Percentiles rank a stretch among this genome's conserved stretches.
These are phyloP conservation scores for Beta vulgaris DNA, from an alignment of 148 eudicot genomes.

Conservation along the genomic window DNA sequence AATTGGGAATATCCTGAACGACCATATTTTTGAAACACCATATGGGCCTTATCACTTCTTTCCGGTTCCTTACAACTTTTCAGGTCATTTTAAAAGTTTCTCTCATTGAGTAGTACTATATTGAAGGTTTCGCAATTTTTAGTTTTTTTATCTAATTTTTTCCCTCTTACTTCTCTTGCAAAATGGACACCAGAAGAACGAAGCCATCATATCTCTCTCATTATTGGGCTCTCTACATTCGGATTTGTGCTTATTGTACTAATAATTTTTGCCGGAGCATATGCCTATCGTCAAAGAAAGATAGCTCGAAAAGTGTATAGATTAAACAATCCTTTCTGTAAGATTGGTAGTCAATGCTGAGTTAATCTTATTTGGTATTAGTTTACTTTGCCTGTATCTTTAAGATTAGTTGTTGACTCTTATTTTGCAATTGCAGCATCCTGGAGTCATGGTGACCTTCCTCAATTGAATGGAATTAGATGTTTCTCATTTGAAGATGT, in stretches of 20 bases:
- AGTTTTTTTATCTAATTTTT: background rate
- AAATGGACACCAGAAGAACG: constrained; percentile 18
- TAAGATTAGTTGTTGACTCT: background rate
- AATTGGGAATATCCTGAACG: constrained; percentile 48
- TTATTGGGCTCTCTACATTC: constrained; percentile 42
- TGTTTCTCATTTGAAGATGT: constrained; percentile 60
- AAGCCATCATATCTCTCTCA: constrained; percentile 34
- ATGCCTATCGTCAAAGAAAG: constrained; percentile 45
- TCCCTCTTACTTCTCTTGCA: constrained; percentile 10
- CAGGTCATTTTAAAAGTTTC: constrained; percentile 37
- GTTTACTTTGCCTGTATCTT: background rate
- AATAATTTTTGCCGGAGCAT: constrained; percentile 40
- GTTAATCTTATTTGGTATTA: background rate
- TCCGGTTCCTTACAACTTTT: constrained; percentile 43
- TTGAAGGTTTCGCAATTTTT: background rate
- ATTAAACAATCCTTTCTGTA: constrained; percentile 57
- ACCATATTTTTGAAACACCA: constrained; percentile 36
- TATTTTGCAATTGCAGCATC: constrained; percentile 39
- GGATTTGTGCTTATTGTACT: constrained; percentile 42
- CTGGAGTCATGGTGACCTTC: constrained; percentile 46
- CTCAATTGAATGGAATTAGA: constrained; percentile 56
- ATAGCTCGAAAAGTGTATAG: constrained; percentile 34
- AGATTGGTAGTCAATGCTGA: constrained; percentile 11
- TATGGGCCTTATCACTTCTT: constrained; percentile 58
- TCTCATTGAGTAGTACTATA: background rate